Percentiles rank a stretch among this genome's conserved stretches.
phyloP scores from a whole-genome alignment of 345 rosid species.

The Capsella bursapastoris region DNA sequence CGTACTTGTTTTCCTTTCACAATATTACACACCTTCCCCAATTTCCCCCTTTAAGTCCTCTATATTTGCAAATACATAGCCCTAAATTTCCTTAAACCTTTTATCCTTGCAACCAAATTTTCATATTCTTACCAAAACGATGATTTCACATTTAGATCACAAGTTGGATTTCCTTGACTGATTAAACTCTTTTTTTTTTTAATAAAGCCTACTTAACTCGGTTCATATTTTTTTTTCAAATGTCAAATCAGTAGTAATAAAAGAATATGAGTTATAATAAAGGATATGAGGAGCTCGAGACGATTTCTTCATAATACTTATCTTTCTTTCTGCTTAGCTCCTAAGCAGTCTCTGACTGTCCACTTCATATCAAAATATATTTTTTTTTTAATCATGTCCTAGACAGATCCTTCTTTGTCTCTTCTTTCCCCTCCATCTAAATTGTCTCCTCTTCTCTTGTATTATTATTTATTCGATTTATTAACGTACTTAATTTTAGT shows the following conservation, averaged over 20 bases:
- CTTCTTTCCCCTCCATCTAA: constrained; percentile 20
- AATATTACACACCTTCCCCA: not conserved
- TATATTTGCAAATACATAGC: not conserved
- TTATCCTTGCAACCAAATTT: not conserved
- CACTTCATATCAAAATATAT: constrained; percentile 20
- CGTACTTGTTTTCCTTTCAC: constrained; percentile 24
- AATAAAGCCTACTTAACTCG: constrained; percentile 15
- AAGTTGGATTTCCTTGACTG: not conserved
- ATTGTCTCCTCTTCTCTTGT: constrained; percentile 5
- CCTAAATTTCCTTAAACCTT: not conserved
- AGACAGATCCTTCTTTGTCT: constrained; percentile 15
- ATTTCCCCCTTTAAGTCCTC: not conserved
- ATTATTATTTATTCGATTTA: not conserved
- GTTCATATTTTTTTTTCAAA: not conserved
- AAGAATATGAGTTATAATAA: not conserved
- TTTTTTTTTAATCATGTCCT: not conserved
- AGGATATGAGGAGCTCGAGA: constrained; percentile 38
- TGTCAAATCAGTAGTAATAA: constrained; percentile 36
- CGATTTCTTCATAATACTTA: constrained; percentile 16
- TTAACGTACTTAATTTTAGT: not conserved
- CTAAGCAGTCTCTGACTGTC: constrained; percentile 42
- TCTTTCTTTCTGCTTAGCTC: constrained; percentile 16
- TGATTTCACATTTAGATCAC: not conserved
- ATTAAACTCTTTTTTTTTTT: not conserved
- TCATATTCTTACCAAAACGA: not conserved